Evolutionary conservation across 768 basidiomycete species (phyloP), one percentile per base, ranked within the genome.

Genomic region (Rossbeevera mucosa): DNA sequence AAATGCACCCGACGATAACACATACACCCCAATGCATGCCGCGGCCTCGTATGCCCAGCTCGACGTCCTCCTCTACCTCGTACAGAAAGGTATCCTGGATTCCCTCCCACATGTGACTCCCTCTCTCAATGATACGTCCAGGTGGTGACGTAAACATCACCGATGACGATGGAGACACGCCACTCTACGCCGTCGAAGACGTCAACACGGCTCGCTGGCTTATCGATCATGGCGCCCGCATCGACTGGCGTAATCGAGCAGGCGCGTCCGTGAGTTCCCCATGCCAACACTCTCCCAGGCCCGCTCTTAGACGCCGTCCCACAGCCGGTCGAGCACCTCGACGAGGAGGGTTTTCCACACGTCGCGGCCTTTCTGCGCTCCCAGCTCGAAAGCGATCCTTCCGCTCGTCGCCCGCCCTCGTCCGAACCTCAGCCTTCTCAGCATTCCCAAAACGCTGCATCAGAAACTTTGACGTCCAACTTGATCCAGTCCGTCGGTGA

Each of bases 21-120:
- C 88, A 28, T 92, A 92, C 69, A 92, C 90, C 0, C 88, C 90
- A 30, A 90, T 92, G 88, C 93, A 96, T 70, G 94, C 94, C 16
- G 93, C 94, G 13, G 93, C 94, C 1, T 95, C 93, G 1, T 96
- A 95, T 63, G 90, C 83, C 16, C 93, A 93, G 26, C 65, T 88
- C 8, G 71, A 85, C 44, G 67, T 94, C 38, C 73, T 96, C 29
- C 76, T 82, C 13, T 95, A 91, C 71, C 81, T 96, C 51, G 73
- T 93, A 51, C 80, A 82, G 13, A 76, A 75, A 65, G 89, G 89
- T 86, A 48, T 3, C 41, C 36, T 24, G 31, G 57, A 59, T 60
- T 28, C 16, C 30, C 45, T n/a, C 25, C n/a, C 24, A 38, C 20
- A 36, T 22, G 20, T 14, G 16, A 1, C 26, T 21, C 22, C 13